Evolutionary conservation across 2,329 filamentous ascomycete species (phyloP), one percentile per base, ranked within the genome.

Genomic region (Arthroderma sp.): DNA sequence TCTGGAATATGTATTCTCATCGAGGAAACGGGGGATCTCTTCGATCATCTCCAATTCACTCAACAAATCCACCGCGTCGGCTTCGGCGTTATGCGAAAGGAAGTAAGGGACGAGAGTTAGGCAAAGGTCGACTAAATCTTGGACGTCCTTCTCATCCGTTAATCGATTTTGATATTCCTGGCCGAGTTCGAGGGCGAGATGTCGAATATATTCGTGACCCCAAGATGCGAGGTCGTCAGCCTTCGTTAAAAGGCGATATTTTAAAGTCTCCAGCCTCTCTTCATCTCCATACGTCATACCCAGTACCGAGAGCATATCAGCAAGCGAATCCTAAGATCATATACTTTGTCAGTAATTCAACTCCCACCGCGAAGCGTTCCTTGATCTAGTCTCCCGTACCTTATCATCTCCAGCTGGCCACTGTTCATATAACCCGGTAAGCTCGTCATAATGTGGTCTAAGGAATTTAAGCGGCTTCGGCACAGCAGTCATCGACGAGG

Each of bases 201-300:
- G 93, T 50, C 93, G 78, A 60, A 93, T 87, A 65, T 98, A 98
- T 73, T 98, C 91, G 64, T 98, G 93, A 48, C 91, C 91, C 91
- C 91, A 98, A 4, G 89, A 94, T 46, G 82, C 84, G 58, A 98
- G 86, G 65, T 98, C 91, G 63, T 87, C 80, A 34, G 87, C 85
- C 29, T 88, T 87, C 32, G 89, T 83, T 49, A 95, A 75, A 42
- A 98, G 75, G 53, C 91, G 81, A 71, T 91, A 98, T 68, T 94
- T 96, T 58, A 98, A 77, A 41, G 91, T 95, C 65, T 98, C 91
- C 66, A 94, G 79, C 64, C 86, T 81, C 58, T 94, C 86, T 66
- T 96, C 91, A 60, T 96, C 89, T 40, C 89, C 94, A 63, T 89
- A 95, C 44, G 91, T 98, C 91, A 98, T 98, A 50, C 89, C 91